These are phyloP conservation scores for Hypoxylon sp. DNA, from an alignment of 2,329 filamentous ascomycete genomes.

Conservation along the genomic window DNA sequence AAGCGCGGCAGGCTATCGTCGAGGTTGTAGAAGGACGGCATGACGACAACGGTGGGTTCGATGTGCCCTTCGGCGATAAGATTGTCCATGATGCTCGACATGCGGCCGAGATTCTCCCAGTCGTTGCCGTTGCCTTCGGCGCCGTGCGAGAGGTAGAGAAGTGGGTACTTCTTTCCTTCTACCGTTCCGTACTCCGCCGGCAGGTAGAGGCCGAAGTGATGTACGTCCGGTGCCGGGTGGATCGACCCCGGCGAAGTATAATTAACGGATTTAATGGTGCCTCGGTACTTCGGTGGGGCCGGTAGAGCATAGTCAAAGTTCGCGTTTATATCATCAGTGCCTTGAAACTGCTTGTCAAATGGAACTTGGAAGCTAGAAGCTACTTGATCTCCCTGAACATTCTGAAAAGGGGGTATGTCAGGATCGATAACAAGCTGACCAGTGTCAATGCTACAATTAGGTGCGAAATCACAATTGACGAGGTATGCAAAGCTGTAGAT, in stretches of 20 bases:
- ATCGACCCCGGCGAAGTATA: constrained; percentile 53
- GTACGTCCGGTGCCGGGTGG: constrained; percentile 51
- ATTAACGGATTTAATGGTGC: constrained; percentile 49
- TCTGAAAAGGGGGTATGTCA: constrained; percentile 50
- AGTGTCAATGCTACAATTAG: constrained; percentile 50
- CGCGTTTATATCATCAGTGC: constrained; percentile 36
- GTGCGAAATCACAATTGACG: constrained; percentile 49
- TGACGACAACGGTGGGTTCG: constrained; percentile 52
- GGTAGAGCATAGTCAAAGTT: constrained; percentile 50
- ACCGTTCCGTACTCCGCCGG: constrained; percentile 48
- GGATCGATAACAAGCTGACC: constrained; percentile 53
- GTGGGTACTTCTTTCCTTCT: constrained; percentile 48
- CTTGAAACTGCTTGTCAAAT: constrained; percentile 49
- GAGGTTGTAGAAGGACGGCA: constrained; percentile 53
- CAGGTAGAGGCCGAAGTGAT: constrained; percentile 51
- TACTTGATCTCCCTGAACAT: constrained; percentile 50
- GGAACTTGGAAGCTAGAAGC: constrained; percentile 52
- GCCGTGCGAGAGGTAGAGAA: constrained; percentile 53
- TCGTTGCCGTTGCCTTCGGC: constrained; percentile 51
- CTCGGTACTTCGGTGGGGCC: constrained; percentile 42
- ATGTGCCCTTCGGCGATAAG: constrained; percentile 51
- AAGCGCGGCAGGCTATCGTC: constrained; percentile 42
- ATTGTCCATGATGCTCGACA: constrained; percentile 52
- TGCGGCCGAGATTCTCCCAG: constrained; percentile 52
- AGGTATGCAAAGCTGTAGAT: constrained; percentile 52